Conservation (phyloP, 2,329 filamentous ascomycete species). For the Diplodia intermedia region DNA sequence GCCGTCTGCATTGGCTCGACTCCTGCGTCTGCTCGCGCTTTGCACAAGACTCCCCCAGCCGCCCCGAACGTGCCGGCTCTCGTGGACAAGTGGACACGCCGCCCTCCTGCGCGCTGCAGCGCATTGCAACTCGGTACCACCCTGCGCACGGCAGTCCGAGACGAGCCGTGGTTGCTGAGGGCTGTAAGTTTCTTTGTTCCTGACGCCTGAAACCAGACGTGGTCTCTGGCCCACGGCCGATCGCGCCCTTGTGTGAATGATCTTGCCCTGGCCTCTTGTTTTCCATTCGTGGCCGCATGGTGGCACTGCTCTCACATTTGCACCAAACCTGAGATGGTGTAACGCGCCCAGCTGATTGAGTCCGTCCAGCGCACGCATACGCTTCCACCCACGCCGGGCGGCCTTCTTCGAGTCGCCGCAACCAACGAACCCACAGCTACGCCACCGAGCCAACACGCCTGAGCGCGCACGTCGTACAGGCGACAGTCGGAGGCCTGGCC, state of each 20-base stretch:
- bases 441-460: slow-evolving; percentile 29
- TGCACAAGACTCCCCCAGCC: slow-evolving; percentile 18
- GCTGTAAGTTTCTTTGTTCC: slow-evolving; percentile 34
- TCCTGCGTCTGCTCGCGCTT: slow-evolving; percentile 25
- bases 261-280: slow-evolving; percentile 29
- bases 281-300: slow-evolving; percentile 32
- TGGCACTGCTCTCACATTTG: slow-evolving; percentile 29
- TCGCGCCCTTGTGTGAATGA: slow-evolving; percentile 27
- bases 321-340: slow-evolving; percentile 32
- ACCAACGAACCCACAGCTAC: slow-evolving; percentile 30
- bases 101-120: slow-evolving; percentile 26
- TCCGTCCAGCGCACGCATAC: slow-evolving; percentile 31
- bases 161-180: slow-evolving; percentile 31
- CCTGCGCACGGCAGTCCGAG: slow-evolving; percentile 32
- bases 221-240: slow-evolving; percentile 19
- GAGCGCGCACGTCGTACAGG: slow-evolving; percentile 31
- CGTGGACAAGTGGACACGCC: slow-evolving; percentile 26
- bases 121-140: slow-evolving; percentile 22
- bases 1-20: slow-evolving; percentile 20
- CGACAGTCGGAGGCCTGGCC: slow-evolving; percentile 20
- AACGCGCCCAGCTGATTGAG: slow-evolving; percentile 32
- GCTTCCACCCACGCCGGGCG: slow-evolving; percentile 31
- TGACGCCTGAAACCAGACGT: slow-evolving; percentile 32
- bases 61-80: slow-evolving; percentile 23
- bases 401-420: slow-evolving; percentile 30